These are phyloP conservation scores for Debaryomycetaceae sp. DNA, from an alignment of 1,139 yeast genomes.

Conservation along the genomic window DNA sequence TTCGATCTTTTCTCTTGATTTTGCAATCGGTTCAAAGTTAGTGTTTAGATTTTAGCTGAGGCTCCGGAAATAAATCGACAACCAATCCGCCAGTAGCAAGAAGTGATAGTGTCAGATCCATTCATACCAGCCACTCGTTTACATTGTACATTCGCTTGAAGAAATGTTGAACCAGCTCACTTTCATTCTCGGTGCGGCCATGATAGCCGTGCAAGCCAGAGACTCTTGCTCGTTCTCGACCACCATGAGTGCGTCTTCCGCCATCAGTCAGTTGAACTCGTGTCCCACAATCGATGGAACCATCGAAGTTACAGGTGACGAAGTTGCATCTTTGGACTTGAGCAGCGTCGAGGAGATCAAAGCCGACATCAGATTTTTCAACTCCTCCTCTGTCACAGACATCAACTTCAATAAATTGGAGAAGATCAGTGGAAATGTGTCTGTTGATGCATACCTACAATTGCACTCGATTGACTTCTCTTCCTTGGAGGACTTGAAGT, in stretches of 20 bases:
- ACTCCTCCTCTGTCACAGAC: constrained; percentile 39
- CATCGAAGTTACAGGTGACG: constrained; percentile 39
- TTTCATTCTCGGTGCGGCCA: constrained; percentile 11
- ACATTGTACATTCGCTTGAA: neutral
- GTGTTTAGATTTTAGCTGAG: neutral
- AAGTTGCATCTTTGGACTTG: constrained; percentile 32
- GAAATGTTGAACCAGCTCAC: neutral
- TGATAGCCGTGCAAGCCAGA: constrained; percentile 8
- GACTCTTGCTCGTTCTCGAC: constrained; percentile 37
- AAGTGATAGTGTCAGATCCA: neutral
- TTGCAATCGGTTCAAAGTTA: neutral
- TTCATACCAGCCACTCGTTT: neutral
- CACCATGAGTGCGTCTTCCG: constrained; percentile 39
- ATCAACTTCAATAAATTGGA: constrained; percentile 29
- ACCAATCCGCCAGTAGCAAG: neutral
- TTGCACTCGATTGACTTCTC: constrained; percentile 39
- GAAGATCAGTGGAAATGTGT: constrained; percentile 36
- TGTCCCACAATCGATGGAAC: constrained; percentile 43
- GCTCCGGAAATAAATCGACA: neutral
- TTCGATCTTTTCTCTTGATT: neutral
- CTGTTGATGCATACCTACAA: constrained; percentile 38
- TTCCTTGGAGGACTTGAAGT: constrained; percentile 25
- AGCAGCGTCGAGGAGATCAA: constrained; percentile 28
- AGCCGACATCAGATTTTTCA: constrained; percentile 35
- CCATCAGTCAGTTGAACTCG: constrained; percentile 29